Evolutionary conservation across 2,329 filamentous ascomycete genomes (phyloP).

Genomic region (Diaporthe sp.): DNA sequence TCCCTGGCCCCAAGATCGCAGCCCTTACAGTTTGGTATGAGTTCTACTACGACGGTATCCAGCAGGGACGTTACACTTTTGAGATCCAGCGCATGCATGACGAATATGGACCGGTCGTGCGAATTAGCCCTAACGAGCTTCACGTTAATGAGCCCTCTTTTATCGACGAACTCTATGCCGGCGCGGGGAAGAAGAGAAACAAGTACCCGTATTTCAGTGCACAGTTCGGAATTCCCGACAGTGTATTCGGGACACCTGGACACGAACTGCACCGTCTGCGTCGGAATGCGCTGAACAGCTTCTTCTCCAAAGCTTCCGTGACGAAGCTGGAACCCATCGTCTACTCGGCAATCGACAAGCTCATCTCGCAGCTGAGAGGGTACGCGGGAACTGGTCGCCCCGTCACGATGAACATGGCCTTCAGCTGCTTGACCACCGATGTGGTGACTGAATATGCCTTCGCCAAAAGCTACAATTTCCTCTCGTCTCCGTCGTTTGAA

Average conservation of each 20-base stretch:
- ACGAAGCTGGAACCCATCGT: conserved; percentile 2
- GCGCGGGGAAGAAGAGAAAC: conserved; percentile 10
- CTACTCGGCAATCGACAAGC: background rate
- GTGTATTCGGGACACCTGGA: background rate
- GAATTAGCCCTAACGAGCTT: conserved; percentile 34
- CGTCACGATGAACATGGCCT: conserved; percentile 4
- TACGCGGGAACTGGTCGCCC: background rate
- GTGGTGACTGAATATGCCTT: background rate
- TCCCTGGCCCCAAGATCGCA: conserved; percentile 32
- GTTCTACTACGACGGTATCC: conserved; percentile 27
- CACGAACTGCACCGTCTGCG: background rate
- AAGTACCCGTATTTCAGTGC: conserved; percentile 20
- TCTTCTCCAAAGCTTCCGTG: background rate
- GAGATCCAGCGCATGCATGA: conserved; percentile 30
- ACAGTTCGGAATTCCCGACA: background rate
- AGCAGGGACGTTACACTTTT: conserved; percentile 19
- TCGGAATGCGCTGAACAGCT: background rate
- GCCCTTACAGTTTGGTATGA: conserved; percentile 19
- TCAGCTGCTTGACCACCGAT: conserved; percentile 1
- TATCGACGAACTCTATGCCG: conserved; percentile 22
- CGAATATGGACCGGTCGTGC: conserved; percentile 27
- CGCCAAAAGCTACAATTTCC: conserved; percentile 9
- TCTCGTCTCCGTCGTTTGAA: background rate
- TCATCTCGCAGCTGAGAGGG: background rate
- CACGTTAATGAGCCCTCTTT: conserved; percentile 30